Evolutionary conservation across 257 asterid genomes (phyloP), one percentile per base, ranked within the genome.

Genomic region (Nicotiana tabacum): DNA sequence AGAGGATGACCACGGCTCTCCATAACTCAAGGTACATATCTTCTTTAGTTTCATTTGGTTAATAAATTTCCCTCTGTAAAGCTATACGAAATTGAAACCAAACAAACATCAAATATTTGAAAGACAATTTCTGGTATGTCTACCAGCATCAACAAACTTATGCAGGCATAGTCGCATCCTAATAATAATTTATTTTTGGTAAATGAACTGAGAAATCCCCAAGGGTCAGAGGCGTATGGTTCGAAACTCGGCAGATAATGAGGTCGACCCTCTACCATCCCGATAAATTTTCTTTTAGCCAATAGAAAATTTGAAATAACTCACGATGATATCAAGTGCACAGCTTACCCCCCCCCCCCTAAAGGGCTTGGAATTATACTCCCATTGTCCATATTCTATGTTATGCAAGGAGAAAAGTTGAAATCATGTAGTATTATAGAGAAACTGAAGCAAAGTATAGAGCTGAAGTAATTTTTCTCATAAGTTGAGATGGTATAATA

Each of bases 1-100:
- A 72, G 79, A 72, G 79, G 79, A 72, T 4, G 79, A 72, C 61
- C 79, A 46, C 37, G 6, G 37, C 61, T 46, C 61, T 72, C 79
- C 61, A 72, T 37, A 21, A 72, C 37, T 18, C 79, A 24, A 72
- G 79, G 79, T 72, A 72, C 33, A 69, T n/a, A 69, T n/a, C 33
- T 39, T 53, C 78, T 69, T 37, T 10, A 37, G 56, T 69, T 69
- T 69, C 58, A 39, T 70, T 39, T 2, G 3, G 57, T 39, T 39
- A 72, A 46, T 46, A 72, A 72, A 72, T 46, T 11, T 11, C 60
- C 61, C 12, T 72, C 57, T 21, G 6, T 58, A 21, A 72, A 46
- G 33, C 61, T 72, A n/a, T 24, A 46, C 37, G 27, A 72, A 70
- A 21, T 21, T 70, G 78, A 69, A 69, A 39, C n/a, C 55, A 69